phyloP scores from a whole-genome alignment of 2,329 filamentous ascomycete genomes.

The Aspergillus hiratsukae region DNA sequence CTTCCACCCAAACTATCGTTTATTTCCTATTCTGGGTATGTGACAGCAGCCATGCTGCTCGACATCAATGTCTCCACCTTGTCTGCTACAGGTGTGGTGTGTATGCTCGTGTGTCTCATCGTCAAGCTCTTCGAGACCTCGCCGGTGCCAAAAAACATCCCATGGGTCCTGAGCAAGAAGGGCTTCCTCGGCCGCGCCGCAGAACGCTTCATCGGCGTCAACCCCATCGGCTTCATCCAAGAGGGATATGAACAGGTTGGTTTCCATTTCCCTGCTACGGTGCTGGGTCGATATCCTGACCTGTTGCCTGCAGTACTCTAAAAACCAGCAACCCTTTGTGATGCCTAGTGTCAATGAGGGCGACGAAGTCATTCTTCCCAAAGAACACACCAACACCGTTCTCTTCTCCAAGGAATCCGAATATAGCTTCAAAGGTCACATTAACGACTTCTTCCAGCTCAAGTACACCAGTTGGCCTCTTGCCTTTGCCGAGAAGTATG shows the following conservation, averaged over 20 bases:
- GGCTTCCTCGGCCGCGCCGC: constrained; percentile 7
- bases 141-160: constrained; percentile 7
- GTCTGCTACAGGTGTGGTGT: constrained; percentile 1
- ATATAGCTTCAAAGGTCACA: constrained; percentile 11
- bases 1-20: not conserved
- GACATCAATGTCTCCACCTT: constrained; percentile 1
- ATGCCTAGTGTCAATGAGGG: constrained; percentile 13
- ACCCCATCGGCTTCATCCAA: constrained; percentile 10
- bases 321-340: constrained; percentile 10
- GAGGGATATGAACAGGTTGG: constrained; percentile 11
- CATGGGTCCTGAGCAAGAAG: constrained; percentile 9
- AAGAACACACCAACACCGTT: constrained; percentile 5
- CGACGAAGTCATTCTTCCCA: constrained; percentile 12
- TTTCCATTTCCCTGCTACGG: not conserved
- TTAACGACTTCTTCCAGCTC: constrained; percentile 11
- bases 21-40: not conserved
- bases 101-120: constrained; percentile 6
- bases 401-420: constrained; percentile 10
- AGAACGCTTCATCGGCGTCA: constrained; percentile 11
- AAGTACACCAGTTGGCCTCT: constrained; percentile 13
- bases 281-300: not conserved
- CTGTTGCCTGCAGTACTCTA: constrained; percentile 5
- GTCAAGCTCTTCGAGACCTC: constrained; percentile 13
- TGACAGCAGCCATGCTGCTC: constrained; percentile 7
- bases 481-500: constrained; percentile 10